phyloP scores from a whole-genome alignment of 371 early-diverging fungal genomes.

The Circinella minor region DNA sequence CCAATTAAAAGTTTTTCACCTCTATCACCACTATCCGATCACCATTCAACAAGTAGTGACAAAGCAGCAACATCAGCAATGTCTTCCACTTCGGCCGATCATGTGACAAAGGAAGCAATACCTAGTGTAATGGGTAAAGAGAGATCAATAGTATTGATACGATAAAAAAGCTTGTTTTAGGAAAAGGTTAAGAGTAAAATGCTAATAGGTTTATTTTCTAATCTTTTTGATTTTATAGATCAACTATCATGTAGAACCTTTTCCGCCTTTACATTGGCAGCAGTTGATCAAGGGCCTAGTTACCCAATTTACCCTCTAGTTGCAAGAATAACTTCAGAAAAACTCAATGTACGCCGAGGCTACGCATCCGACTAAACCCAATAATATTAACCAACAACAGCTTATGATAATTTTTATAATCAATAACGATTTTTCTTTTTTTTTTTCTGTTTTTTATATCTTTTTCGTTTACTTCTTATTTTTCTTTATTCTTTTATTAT shows the following conservation, averaged over 20 bases:
- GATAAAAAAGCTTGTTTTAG: too few species aligned
- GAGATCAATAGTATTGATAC: too few species aligned
- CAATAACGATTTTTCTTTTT: neutral
- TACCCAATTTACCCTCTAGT: conserved; percentile 25
- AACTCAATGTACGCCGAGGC: conserved; percentile 9
- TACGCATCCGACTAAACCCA: conserved; percentile 17
- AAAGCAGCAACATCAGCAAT: conserved; percentile 3
- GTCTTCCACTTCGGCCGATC: conserved; percentile 1
- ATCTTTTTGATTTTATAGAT: conserved; percentile 17
- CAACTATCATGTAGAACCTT: conserved; percentile 41
- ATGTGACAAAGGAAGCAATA: conserved; percentile 25
- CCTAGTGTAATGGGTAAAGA: conserved; percentile 34
- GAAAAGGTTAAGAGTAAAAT: too few species aligned
- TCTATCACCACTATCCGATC: conserved; percentile 8
- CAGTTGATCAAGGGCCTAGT: conserved; percentile 18
- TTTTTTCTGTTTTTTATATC: conserved; percentile 8
- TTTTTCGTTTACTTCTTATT: neutral
- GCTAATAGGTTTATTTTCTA: too few species aligned
- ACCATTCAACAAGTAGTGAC: conserved; percentile 8
- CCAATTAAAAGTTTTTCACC: conserved; percentile 14
- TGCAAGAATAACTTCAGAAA: neutral
- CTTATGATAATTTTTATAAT: neutral
- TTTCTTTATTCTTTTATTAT: neutral
- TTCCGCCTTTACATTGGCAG: conserved; percentile 30
- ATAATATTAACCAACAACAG: neutral